phyloP scores from a whole-genome alignment of 2,329 filamentous ascomycete species.

The Colletotrichum sp. region DNA sequence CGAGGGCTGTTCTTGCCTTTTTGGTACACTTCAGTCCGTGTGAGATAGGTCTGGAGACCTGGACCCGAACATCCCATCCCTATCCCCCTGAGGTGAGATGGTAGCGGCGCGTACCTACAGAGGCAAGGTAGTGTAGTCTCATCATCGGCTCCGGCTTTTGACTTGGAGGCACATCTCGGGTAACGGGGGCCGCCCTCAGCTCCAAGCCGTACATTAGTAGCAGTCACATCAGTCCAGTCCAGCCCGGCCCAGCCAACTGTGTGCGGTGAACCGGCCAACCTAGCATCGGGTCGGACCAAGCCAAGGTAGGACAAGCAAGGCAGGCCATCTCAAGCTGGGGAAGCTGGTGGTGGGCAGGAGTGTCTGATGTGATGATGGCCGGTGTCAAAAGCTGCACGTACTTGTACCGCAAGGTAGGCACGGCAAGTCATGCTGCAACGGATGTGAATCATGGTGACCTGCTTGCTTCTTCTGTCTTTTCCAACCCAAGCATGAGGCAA shows the following conservation, averaged over 20 bases:
- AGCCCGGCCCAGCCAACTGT: conserved; percentile 1
- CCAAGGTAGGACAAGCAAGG: not conserved
- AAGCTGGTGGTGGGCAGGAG: not conserved
- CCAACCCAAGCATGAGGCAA: not conserved
- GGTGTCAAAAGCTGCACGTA: not conserved
- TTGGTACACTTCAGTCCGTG: not conserved
- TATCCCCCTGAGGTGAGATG: not conserved
- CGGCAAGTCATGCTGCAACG: not conserved
- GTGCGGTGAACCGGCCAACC: not conserved
- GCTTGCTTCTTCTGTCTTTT: not conserved
- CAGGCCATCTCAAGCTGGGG: not conserved
- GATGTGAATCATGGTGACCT: not conserved
- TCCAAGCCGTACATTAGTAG: not conserved
- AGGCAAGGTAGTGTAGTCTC: not conserved
- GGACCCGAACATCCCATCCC: not conserved
- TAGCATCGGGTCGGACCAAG: not conserved
- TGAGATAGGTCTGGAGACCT: not conserved
- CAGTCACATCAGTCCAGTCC: not conserved
- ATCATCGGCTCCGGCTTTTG: not conserved
- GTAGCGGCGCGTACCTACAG: not conserved
- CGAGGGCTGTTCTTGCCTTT: not conserved
- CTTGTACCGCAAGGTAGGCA: not conserved
- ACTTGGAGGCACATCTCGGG: not conserved
- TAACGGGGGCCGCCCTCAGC: not conserved
- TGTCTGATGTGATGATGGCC: not conserved